Evolutionary conservation across 495 filamentous ascomycete genomes (phyloP).

Genomic region (Penicillium silybi): DNA sequence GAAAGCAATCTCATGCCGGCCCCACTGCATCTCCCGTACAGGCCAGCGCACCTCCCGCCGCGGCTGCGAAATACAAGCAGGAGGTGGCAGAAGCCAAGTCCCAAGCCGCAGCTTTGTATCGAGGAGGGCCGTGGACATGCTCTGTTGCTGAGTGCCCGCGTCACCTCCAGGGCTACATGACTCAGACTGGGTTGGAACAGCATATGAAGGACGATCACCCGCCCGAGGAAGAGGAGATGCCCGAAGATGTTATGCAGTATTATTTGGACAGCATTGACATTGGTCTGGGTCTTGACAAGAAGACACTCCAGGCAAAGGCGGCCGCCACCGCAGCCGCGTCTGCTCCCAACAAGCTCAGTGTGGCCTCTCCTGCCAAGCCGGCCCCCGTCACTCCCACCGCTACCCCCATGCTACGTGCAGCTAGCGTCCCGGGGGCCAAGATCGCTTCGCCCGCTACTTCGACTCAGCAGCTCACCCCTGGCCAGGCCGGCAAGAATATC

Average conservation of each 20-base stretch:
- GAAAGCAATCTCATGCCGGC: conserved; percentile 44
- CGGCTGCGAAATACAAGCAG: conserved; percentile 35
- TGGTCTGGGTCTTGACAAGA: conserved; percentile 33
- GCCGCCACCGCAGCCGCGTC: conserved; percentile 9
- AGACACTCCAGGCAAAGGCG: conserved; percentile 20
- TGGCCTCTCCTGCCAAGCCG: conserved; percentile 33
- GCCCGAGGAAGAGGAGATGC: conserved; percentile 35
- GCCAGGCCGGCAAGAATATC: conserved; percentile 26
- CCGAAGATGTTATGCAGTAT: conserved; percentile 46
- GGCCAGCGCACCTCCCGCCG: conserved; percentile 18
- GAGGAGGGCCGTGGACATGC: conserved; percentile 38
- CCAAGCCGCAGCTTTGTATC: conserved; percentile 23
- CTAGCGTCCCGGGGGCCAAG: conserved; percentile 38
- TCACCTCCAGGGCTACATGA: conserved; percentile 43
- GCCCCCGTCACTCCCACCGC: conserved; percentile 30
- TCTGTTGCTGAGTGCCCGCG: conserved; percentile 40
- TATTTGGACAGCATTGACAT: conserved; percentile 42
- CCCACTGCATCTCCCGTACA: conserved; percentile 31
- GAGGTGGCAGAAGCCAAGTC: conserved; percentile 32
- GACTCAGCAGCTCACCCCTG: conserved; percentile 41
- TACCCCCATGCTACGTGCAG: conserved; percentile 42
- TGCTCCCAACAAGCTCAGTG: conserved; percentile 16
- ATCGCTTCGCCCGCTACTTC: conserved; percentile 37
- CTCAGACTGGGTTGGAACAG: conserved; percentile 42
- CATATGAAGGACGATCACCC: conserved; percentile 47